Evolutionary conservation across 345 rosid species (phyloP).

Genomic region (Salix purpurea): DNA sequence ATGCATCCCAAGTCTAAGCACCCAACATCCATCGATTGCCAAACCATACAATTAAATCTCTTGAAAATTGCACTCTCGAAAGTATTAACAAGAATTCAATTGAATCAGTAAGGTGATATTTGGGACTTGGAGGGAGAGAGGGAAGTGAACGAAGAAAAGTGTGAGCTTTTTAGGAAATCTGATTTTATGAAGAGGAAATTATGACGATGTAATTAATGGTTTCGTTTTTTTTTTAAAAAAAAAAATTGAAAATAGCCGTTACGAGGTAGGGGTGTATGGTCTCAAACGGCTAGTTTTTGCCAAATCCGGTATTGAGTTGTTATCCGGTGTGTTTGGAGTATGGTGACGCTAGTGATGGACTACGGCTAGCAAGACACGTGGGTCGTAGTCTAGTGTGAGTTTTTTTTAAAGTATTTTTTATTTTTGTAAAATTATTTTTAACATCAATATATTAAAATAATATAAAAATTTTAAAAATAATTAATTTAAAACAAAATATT

Average conservation of each 20-base stretch:
- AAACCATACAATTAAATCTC: background rate
- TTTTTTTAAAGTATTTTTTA: no score
- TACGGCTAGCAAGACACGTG: background rate
- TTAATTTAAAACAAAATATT: no score
- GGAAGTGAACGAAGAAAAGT: no score
- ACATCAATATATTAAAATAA: no score
- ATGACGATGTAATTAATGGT: background rate
- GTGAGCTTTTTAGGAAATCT: background rate
- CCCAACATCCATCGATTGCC: constrained; percentile 56
- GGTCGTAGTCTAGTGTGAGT: background rate
- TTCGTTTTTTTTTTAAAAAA: background rate
- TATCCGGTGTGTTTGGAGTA: background rate
- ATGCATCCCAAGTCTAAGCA: constrained; percentile 66
- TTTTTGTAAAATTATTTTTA: no score
- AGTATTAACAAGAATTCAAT: background rate
- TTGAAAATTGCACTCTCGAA: background rate
- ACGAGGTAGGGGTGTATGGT: background rate
- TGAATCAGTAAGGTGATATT: background rate
- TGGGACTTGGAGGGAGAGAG: background rate
- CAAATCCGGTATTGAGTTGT: background rate
- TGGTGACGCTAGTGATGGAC: no score
- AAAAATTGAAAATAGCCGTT: constrained; percentile 14
- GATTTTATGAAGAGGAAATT: background rate
- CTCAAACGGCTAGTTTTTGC: background rate
- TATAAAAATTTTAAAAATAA: no score